These are phyloP conservation scores for Botryotinia convoluta DNA, from an alignment of 2,329 filamentous ascomycete species.

Conservation along the genomic window DNA sequence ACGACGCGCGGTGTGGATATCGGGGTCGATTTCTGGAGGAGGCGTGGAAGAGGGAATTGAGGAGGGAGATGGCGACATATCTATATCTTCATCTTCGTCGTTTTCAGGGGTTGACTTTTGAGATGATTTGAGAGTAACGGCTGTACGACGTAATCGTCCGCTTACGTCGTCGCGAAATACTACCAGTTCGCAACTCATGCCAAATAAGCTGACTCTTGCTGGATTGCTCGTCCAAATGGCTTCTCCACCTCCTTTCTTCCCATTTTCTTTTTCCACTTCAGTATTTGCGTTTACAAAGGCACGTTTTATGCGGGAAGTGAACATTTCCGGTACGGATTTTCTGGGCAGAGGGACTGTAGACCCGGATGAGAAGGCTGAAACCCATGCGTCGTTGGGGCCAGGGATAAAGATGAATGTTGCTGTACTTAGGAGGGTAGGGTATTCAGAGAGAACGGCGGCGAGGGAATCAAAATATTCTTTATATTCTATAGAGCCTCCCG, in stretches of 20 bases:
- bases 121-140: slow-evolving; percentile 61
- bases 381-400: slow-evolving; percentile 97
- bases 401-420: slow-evolving; percentile 91
- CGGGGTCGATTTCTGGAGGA: slow-evolving; percentile 41
- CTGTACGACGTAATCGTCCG: slow-evolving; percentile 71
- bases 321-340: slow-evolving; percentile 76
- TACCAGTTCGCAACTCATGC: slow-evolving; percentile 81
- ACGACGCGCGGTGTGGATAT: slow-evolving; percentile 61
- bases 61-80: slow-evolving; percentile 12
- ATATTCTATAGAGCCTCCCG: slow-evolving; percentile 85
- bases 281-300: slow-evolving; percentile 76
- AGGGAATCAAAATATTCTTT: slow-evolving; percentile 94
- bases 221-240: slow-evolving; percentile 90
- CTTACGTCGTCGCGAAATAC: slow-evolving; percentile 86
- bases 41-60: not conserved
- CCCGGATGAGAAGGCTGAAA: slow-evolving; percentile 77
- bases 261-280: slow-evolving; percentile 55
- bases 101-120: not conserved
- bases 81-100: slow-evolving; percentile 30
- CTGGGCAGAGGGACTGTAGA: slow-evolving; percentile 68
- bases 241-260: slow-evolving; percentile 59
- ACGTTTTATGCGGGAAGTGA: slow-evolving; percentile 81
- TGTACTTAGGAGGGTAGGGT: slow-evolving; percentile 71
- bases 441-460: slow-evolving; percentile 78
- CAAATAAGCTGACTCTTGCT: slow-evolving; percentile 77